Evolutionary conservation across 345 rosid genomes (phyloP).

Genomic region (Eucalyptus sp.): DNA sequence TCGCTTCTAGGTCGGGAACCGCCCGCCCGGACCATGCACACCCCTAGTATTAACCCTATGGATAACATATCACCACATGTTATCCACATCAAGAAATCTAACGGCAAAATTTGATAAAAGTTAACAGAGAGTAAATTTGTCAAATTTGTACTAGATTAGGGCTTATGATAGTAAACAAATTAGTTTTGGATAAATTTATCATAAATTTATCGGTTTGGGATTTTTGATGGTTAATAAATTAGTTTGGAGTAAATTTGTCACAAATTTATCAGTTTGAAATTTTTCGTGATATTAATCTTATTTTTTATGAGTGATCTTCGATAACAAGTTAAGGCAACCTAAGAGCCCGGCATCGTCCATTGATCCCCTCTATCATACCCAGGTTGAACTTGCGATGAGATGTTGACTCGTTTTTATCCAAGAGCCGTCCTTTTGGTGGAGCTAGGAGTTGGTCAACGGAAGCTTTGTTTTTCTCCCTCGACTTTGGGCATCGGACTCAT

Average conservation of each 20-base stretch:
- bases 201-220: rapidly evolving
- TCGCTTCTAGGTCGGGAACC: no score
- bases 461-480: not conserved
- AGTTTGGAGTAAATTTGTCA: rapidly evolving
- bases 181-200: no score
- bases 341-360: not conserved
- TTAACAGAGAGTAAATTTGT: no score
- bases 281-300: no score
- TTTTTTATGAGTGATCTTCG: not conserved
- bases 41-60: no score
- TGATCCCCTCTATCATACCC: not conserved
- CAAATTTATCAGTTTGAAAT: no score
- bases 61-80: no score
- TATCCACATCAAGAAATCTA: no score
- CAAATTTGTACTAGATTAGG: rapidly evolving
- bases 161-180: no score
- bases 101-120: no score
- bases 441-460: not conserved
- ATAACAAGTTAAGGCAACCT: not conserved
- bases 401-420: not conserved
- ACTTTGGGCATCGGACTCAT: not conserved
- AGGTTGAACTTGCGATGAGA: not conserved
- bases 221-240: no score
- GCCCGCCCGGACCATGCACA: no score
- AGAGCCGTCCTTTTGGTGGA: not conserved